These are phyloP conservation scores for Eragrostis curvula DNA, from an alignment of 176 grass and related monocot species.

Conservation along the genomic window DNA sequence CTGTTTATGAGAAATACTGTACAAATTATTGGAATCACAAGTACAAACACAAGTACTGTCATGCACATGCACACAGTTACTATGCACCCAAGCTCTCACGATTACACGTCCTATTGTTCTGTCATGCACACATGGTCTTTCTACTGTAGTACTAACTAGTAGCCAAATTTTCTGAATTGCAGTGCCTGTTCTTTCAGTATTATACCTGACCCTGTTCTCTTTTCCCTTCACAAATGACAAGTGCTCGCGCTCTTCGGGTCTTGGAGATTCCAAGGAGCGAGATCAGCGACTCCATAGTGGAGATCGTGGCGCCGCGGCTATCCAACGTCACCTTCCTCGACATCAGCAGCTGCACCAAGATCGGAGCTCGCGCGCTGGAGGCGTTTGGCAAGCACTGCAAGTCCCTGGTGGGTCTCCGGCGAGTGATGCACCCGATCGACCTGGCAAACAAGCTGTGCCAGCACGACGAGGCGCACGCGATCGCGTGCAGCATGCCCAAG, in stretches of 20 bases:
- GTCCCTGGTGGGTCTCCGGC: constrained; percentile 61
- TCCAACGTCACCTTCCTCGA: constrained; percentile 81
- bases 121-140: too few relatives aligned
- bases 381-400: constrained; percentile 83
- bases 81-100: constrained; percentile 8
- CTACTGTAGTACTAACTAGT: too few relatives aligned
- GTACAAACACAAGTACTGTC: constrained; percentile 29
- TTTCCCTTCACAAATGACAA: constrained; percentile 23
- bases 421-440: constrained; percentile 88
- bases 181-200: not conserved
- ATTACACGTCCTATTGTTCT: not conserved
- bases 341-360: constrained; percentile 89
- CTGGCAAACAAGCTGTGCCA: constrained; percentile 73
- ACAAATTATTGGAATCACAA: not conserved
- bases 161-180: constrained; percentile 9
- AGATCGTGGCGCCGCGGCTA: constrained; percentile 63
- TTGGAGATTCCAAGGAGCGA: constrained; percentile 91
- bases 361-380: constrained; percentile 74
- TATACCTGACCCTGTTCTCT: constrained; percentile 10
- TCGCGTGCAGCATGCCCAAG: constrained; percentile 79
- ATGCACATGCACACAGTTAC: constrained; percentile 19
- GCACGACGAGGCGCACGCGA: constrained; percentile 87
- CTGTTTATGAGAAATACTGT: not conserved
- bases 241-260: constrained; percentile 65
- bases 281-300: constrained; percentile 83